Conservation (phyloP, 495 filamentous ascomycete species). For the Thermothielavioides terrestris region DNA sequence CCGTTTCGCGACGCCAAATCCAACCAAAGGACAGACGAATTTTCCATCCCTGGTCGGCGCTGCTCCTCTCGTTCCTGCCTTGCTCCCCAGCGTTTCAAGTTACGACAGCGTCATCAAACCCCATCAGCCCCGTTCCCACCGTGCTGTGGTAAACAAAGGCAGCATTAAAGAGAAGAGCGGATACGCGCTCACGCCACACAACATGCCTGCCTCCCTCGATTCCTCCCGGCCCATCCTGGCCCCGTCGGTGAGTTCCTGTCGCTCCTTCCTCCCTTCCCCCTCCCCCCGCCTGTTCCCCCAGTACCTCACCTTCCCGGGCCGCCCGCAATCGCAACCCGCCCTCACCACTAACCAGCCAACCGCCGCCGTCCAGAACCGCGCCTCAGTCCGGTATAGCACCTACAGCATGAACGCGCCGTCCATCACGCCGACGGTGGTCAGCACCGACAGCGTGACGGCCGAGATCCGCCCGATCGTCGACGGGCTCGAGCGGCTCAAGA, state of each 20-base stretch:
- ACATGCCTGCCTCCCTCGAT: constrained; percentile 60
- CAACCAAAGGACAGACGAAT: background rate
- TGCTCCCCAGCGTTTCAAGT: constrained; percentile 10
- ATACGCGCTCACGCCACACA: constrained; percentile 12
- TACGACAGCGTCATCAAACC: background rate
- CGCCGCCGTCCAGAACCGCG: constrained; percentile 44
- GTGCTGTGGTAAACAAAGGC: constrained; percentile 3
- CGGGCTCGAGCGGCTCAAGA: constrained; percentile 81
- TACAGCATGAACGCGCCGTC: constrained; percentile 63
- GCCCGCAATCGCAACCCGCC: constrained; percentile 2
- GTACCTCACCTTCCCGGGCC: background rate
- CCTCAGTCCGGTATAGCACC: constrained; percentile 72
- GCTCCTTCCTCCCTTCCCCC: background rate
- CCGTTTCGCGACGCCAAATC: background rate
- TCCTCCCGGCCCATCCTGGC: constrained; percentile 72
- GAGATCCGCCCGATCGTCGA: constrained; percentile 78
- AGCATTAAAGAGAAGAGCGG: background rate
- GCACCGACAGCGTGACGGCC: constrained; percentile 51
- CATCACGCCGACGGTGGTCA: constrained; percentile 52
- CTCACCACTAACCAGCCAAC: no score
- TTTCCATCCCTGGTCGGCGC: background rate
- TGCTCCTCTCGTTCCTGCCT: background rate
- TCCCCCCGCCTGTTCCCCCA: background rate
- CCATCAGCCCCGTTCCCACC: background rate
- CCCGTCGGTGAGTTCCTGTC: constrained; percentile 51